Percentiles rank a stretch among this genome's conserved stretches.
These are phyloP conservation scores for Protomyces arabidopsidicola DNA, from an alignment of 1,139 yeast species.

Conservation along the genomic window DNA sequence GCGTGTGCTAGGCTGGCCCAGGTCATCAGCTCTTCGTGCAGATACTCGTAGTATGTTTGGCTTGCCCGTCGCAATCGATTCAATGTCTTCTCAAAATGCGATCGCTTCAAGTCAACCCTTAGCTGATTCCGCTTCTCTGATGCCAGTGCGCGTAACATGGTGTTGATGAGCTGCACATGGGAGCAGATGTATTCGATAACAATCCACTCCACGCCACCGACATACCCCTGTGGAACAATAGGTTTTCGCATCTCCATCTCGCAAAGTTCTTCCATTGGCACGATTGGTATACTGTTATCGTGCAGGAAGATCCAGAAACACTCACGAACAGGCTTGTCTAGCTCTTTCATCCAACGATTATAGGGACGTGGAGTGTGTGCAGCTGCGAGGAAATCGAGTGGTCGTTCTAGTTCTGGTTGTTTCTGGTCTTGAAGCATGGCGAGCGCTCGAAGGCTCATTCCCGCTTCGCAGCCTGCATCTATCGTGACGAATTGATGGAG, in stretches of 20 bases:
- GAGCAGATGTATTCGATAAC: constrained; percentile 31
- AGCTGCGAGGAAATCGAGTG: constrained; percentile 30
- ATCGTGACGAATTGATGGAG: constrained; percentile 3
- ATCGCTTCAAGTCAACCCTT: constrained; percentile 20
- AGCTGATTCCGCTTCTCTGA: constrained; percentile 17
- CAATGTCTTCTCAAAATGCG: constrained; percentile 30
- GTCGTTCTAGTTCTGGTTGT: constrained; percentile 6
- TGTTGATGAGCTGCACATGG: constrained; percentile 31
- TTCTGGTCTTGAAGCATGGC: constrained; percentile 27
- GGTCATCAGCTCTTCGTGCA: constrained; percentile 16
- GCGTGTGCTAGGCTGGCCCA: constrained; percentile 22
- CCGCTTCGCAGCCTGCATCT: background rate
- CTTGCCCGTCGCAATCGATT: constrained; percentile 28
- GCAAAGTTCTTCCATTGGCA: background rate
- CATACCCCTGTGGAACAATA: constrained; percentile 7
- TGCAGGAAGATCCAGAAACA: constrained; percentile 33
- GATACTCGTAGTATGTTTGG: constrained; percentile 11
- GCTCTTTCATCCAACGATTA: constrained; percentile 31
- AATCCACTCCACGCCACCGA: constrained; percentile 29
- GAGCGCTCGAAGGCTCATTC: constrained; percentile 22
- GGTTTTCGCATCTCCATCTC: constrained; percentile 13
- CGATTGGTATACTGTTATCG: constrained; percentile 20
- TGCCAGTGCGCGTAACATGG: constrained; percentile 20
- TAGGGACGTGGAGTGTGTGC: constrained; percentile 31
- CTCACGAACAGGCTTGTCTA: constrained; percentile 30